phyloP scores from a whole-genome alignment of 805 yeast genomes.

The Dipodascopsis uninucleata region DNA sequence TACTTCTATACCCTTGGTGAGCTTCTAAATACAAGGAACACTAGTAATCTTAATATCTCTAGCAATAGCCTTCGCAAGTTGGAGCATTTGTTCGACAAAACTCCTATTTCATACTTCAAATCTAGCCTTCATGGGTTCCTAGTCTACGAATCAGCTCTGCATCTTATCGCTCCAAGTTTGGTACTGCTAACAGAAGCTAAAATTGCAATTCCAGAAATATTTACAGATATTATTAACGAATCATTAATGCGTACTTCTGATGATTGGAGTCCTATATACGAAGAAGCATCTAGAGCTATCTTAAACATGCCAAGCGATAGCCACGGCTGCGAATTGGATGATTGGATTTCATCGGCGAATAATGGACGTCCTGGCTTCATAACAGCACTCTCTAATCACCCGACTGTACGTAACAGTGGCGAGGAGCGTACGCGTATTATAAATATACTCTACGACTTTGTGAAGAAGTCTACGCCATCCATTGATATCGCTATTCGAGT shows the following conservation, averaged over 20 bases:
- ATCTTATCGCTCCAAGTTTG: constrained; percentile 8
- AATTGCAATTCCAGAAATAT: constrained; percentile 39
- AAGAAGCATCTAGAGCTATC: too few relatives aligned
- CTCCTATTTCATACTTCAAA: constrained; percentile 17
- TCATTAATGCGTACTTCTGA: constrained; percentile 16
- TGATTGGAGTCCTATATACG: too few relatives aligned
- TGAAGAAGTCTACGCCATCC: too few relatives aligned
- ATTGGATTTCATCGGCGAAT: constrained; percentile 10
- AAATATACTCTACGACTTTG: too few relatives aligned
- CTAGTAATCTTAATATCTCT: background rate
- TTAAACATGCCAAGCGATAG: too few relatives aligned
- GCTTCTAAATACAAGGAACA: background rate
- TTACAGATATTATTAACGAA: constrained; percentile 26
- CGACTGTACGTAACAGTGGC: too few relatives aligned
- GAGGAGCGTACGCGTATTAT: too few relatives aligned
- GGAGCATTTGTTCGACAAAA: constrained; percentile 3
- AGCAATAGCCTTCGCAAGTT: constrained; percentile 3
- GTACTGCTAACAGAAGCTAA: constrained; percentile 1
- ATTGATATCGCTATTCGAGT: too few relatives aligned
- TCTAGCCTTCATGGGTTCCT: constrained; percentile 8
- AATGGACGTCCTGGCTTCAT: constrained; percentile 15
- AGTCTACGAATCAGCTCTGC: constrained; percentile 18
- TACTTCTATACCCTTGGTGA: constrained; percentile 31
- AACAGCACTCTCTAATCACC: too few relatives aligned
- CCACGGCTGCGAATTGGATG: too few relatives aligned